Percentiles rank a stretch among this genome's conserved stretches.
Conservation (phyloP, 176 grass and related monocot species). For the Avena insularis region DNA sequence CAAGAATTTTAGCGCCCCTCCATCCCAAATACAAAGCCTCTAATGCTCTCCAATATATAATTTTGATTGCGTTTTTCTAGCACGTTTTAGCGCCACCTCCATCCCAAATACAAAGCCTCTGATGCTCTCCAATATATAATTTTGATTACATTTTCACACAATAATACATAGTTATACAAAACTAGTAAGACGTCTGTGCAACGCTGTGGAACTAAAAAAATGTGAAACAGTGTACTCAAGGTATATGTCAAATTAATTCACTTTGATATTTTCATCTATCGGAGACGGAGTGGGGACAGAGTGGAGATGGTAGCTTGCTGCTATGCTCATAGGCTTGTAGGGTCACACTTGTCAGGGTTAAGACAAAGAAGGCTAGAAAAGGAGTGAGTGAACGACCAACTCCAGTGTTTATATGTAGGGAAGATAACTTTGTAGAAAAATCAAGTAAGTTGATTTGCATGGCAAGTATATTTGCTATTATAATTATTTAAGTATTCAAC, state of each 20-base stretch:
- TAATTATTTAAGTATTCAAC: not conserved
- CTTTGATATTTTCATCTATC: not conserved
- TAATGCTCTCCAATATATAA: not conserved
- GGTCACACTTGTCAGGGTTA: not conserved
- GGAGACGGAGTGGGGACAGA: too few species aligned
- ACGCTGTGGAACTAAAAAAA: not conserved
- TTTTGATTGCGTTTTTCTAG: not conserved
- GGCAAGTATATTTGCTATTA: not conserved
- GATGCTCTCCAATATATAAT: not conserved
- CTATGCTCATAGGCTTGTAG: not conserved
- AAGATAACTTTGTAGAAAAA: conserved; percentile 4
- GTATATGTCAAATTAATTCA: not conserved
- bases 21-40: not conserved
- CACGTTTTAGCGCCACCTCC: too few species aligned
- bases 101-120: not conserved
- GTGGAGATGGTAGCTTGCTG: not conserved
- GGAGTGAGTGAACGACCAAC: not conserved
- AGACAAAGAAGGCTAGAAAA: not conserved
- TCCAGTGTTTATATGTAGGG: not conserved
- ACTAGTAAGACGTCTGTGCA: not conserved
- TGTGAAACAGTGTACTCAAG: not conserved
- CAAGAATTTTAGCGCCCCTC: conserved; percentile 1
- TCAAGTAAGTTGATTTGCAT: not conserved
- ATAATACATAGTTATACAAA: not conserved
- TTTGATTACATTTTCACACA: not conserved